phyloP scores from a whole-genome alignment of 805 yeast genomes.

The Wickerhamomyces subpelliculosus region DNA sequence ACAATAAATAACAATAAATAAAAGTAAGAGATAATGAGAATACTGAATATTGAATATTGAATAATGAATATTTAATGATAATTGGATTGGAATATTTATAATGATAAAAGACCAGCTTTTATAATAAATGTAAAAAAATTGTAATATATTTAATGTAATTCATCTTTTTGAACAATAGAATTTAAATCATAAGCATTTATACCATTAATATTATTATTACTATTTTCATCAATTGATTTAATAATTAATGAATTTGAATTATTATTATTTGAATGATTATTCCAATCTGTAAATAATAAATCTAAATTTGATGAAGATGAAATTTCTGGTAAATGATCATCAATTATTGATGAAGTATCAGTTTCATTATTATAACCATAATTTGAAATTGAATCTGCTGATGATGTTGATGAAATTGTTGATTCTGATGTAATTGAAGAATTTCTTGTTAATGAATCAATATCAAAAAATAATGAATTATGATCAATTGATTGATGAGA shows the following conservation, averaged over 20 bases:
- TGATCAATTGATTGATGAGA: neutral
- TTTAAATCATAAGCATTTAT: neutral
- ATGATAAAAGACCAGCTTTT: too few species aligned
- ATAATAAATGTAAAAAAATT: too few species aligned
- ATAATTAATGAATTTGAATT: neutral
- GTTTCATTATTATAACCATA: slow-evolving; percentile 1
- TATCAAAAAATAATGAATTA: neutral
- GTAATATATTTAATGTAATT: neutral
- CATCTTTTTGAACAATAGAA: neutral
- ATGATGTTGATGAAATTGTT: neutral
- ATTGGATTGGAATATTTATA: neutral
- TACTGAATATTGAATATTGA: too few species aligned
- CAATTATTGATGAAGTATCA: slow-evolving; percentile 7
- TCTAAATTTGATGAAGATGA: slow-evolving; percentile 9
- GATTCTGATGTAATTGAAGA: neutral
- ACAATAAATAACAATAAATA: too few species aligned
- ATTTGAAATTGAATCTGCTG: neutral
- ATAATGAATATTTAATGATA: too few species aligned
- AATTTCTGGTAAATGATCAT: slow-evolving; percentile 9
- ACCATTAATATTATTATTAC: neutral
- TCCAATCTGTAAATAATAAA: slow-evolving; percentile 11
- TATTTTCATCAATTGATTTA: neutral
- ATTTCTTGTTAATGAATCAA: neutral
- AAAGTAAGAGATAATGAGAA: too few species aligned
- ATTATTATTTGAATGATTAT: neutral